Percentiles rank a stretch among this genome's conserved stretches.
phyloP scores from a whole-genome alignment of 805 yeast genomes.

The Candida khao-thaluensis region DNA sequence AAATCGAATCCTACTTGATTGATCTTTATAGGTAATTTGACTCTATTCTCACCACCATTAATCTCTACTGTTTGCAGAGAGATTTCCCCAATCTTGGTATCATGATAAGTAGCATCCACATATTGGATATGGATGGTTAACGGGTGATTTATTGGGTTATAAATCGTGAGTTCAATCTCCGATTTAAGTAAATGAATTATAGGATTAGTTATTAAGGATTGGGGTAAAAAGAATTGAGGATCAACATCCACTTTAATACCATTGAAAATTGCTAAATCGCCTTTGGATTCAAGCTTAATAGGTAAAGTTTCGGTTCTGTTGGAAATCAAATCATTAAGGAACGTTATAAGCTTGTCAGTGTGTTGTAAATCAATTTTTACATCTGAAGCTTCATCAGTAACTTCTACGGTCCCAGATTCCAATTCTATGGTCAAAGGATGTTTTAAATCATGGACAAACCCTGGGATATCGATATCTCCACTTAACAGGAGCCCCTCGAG shows the following conservation, averaged over 20 bases:
- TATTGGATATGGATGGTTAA: constrained; percentile 40
- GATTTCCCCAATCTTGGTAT: constrained; percentile 44
- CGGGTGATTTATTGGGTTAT: constrained; percentile 53
- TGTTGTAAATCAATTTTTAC: not conserved
- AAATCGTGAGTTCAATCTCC: constrained; percentile 52
- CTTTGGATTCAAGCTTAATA: not conserved
- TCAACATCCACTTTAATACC: constrained; percentile 1
- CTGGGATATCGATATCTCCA: constrained; percentile 6
- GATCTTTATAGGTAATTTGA: constrained; percentile 47
- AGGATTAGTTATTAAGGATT: constrained; percentile 43
- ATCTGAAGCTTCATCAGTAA: constrained; percentile 1
- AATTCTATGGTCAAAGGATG: not conserved
- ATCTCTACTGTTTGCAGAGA: constrained; percentile 39
- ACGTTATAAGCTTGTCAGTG: not conserved
- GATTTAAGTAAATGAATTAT: constrained; percentile 56
- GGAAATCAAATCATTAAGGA: constrained; percentile 11
- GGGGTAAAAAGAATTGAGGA: not conserved
- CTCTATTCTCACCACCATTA: not conserved
- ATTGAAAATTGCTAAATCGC: not conserved
- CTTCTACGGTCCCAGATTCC: constrained; percentile 8
- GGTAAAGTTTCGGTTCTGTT: not conserved
- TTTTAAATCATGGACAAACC: not conserved
- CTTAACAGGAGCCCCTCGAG: not conserved
- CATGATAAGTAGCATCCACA: constrained; percentile 51
- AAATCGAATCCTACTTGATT: constrained; percentile 49